phyloP scores from a whole-genome alignment of 306 rosid genomes.

The Dryas alaskensis region DNA sequence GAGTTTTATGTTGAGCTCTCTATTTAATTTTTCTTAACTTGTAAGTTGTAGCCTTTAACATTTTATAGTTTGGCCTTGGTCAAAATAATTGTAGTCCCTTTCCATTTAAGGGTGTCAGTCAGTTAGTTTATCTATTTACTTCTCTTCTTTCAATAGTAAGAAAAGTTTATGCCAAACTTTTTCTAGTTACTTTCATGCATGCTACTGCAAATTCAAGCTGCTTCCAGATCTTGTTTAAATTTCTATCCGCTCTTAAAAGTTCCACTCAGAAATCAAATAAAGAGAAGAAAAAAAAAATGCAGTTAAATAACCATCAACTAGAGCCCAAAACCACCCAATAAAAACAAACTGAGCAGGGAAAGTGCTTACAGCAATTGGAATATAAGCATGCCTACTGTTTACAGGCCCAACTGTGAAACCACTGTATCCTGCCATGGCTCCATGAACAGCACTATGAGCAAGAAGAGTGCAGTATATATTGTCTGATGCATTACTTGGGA shows the following conservation, averaged over 20 bases:
- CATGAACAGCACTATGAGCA: conserved; percentile 94
- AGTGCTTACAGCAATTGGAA: conserved; percentile 82
- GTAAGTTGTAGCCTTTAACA: not conserved
- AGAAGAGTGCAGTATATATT: conserved; percentile 93
- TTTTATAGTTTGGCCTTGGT: not conserved
- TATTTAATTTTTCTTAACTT: not conserved
- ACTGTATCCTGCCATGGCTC: conserved; percentile 94
- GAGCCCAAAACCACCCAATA: conserved; percentile 9
- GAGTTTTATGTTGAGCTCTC: conserved; percentile 2
- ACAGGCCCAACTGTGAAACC: conserved; percentile 94
- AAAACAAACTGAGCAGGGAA: conserved; percentile 21
- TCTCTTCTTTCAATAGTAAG: not conserved
- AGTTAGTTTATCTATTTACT: not conserved
- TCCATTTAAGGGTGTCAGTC: not conserved
- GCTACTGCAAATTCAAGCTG: not conserved
- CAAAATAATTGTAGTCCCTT: not conserved
- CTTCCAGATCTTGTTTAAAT: not conserved
- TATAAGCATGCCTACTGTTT: conserved; percentile 79
- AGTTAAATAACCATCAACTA: not conserved
- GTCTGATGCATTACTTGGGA: conserved; percentile 97
- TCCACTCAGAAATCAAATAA: not conserved
- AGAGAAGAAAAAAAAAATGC: not conserved
- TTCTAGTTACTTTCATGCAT: not conserved
- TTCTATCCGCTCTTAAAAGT: not conserved
- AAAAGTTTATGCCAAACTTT: not conserved